Percentiles rank a stretch among this genome's conserved stretches.
Conservation (phyloP, 2,329 filamentous ascomycete genomes). For the Fusarium sulawesiense region DNA sequence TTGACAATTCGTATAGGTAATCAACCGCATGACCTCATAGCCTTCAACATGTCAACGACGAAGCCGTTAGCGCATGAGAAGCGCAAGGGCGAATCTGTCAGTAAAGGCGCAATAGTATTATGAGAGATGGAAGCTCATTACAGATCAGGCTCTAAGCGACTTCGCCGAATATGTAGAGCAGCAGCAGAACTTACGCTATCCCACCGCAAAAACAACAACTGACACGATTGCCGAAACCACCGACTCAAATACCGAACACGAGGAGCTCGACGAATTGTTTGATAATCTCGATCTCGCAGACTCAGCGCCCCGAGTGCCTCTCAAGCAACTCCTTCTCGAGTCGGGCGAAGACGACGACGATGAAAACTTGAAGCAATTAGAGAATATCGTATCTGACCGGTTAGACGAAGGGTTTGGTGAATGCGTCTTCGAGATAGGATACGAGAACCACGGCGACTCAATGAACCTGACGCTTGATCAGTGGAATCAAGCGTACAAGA, state of each 20-base stretch:
- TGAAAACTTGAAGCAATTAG: conserved; percentile 68
- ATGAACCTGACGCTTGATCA: conserved; percentile 81
- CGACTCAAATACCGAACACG: conserved; percentile 64
- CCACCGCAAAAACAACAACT: conserved; percentile 52
- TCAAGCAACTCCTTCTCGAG: conserved; percentile 81
- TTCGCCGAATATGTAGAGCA: conserved; percentile 98
- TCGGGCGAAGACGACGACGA: conserved; percentile 61
- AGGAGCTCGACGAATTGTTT: conserved; percentile 92
- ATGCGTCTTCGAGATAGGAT: conserved; percentile 89
- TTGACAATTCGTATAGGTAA: conserved; percentile 47
- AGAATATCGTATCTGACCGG: conserved; percentile 73
- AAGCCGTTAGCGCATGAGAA: conserved; percentile 81
- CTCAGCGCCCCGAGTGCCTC: conserved; percentile 70
- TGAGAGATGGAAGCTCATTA: conserved; percentile 14
- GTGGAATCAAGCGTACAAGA: conserved; percentile 77
- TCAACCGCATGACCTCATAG: conserved; percentile 41
- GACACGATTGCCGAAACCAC: conserved; percentile 46
- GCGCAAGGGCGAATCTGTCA: conserved; percentile 86
- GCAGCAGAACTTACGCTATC: conserved; percentile 82
- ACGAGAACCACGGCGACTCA: conserved; percentile 88
- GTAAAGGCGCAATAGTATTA: conserved; percentile 35
- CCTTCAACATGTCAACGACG: conserved; percentile 62
- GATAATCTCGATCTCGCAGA: conserved; percentile 87
- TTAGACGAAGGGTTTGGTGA: conserved; percentile 89
- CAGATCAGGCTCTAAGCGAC: conserved; percentile 79